phyloP scores from a whole-genome alignment of 768 basidiomycete genomes.

The Cantharellus anzutake region DNA sequence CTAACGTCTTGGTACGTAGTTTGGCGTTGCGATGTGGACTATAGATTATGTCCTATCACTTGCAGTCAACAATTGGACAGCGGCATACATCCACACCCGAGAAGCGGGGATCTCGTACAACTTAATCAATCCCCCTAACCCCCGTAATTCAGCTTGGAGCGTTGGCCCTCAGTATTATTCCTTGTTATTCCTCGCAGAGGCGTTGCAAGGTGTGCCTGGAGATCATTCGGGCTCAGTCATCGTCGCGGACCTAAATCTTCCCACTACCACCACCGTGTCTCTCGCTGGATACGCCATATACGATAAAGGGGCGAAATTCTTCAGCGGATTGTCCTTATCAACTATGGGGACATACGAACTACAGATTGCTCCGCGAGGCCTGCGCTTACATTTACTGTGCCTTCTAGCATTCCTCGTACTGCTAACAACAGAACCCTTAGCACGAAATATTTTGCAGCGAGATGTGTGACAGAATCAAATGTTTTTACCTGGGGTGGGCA shows the following conservation, averaged over 20 bases:
- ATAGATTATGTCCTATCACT: conserved; percentile 9
- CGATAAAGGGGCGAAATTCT: background rate
- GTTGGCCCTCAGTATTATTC: conserved; percentile 9
- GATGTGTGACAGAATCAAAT: no score
- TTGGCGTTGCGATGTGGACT: conserved; percentile 7
- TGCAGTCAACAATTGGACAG: conserved; percentile 5
- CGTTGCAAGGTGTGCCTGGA: conserved; percentile 1
- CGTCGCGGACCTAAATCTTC: conserved; percentile 6
- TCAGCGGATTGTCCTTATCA: conserved; percentile 6
- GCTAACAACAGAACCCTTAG: no score
- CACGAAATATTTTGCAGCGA: no score
- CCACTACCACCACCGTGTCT: background rate
- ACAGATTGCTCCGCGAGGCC: no score
- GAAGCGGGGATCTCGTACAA: conserved; percentile 10
- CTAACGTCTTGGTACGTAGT: background rate
- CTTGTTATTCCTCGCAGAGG: conserved; percentile 9
- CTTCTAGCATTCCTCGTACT: no score
- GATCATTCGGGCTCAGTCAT: background rate
- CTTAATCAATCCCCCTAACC: conserved; percentile 6
- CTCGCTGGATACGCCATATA: conserved; percentile 9
- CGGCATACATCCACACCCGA: conserved; percentile 10
- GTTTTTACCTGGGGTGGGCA: no score
- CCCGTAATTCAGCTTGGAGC: conserved; percentile 6
- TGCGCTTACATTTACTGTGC: no score
- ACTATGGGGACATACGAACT: conserved; percentile 2